Evolutionary conservation across 2,329 filamentous ascomycete genomes (phyloP).

Genomic region (Stagonosporopsis chrysanthemi): DNA sequence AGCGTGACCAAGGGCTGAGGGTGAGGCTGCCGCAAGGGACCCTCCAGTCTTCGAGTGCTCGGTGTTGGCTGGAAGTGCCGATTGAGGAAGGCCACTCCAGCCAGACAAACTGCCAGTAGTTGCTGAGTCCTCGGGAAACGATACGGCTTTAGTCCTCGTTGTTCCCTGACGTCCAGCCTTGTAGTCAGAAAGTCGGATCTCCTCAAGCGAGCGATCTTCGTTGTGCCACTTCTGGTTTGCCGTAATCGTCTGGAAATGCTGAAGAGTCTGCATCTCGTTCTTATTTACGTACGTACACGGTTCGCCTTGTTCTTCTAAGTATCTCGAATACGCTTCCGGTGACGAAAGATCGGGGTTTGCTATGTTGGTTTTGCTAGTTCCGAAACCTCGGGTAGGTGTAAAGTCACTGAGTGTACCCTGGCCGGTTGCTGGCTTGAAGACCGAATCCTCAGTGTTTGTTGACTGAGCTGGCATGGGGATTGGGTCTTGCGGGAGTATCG

Average conservation of each 20-base stretch:
- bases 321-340: constrained; percentile 1
- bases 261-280: neutral
- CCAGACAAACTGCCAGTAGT: neutral
- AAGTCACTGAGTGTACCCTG: neutral
- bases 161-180: constrained; percentile 10
- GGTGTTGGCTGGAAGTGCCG: neutral
- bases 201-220: constrained; percentile 26
- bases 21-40: neutral
- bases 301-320: constrained; percentile 16
- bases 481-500: neutral
- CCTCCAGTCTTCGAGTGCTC: neutral
- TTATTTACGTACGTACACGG: constrained; percentile 8
- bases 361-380: neutral
- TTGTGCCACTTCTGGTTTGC: neutral
- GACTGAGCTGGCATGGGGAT: neutral
- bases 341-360: neutral
- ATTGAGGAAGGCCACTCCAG: neutral
- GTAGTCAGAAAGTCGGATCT: constrained; percentile 25
- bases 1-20: neutral
- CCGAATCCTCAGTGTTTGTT: too few relatives aligned
- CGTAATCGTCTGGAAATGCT: constrained; percentile 26
- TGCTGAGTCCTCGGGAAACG: neutral
- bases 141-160: neutral
- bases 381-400: neutral
- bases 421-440: neutral